Conservation (phyloP, 352 stramenopile species). For the Globisporangium cylindrosporum region DNA sequence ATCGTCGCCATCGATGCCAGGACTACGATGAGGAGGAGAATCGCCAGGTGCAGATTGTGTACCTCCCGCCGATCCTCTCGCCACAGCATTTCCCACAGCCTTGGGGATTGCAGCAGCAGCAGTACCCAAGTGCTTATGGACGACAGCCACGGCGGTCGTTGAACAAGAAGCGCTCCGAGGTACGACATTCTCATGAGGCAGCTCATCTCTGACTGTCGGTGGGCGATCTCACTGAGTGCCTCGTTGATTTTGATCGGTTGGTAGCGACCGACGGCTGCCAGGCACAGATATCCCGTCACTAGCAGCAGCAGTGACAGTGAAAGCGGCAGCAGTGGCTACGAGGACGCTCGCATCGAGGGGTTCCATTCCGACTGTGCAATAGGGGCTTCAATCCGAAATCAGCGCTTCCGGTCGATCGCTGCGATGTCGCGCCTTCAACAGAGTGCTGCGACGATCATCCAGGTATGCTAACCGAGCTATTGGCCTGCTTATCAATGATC, state of each 20-base stretch:
- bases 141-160: not conserved
- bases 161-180: not conserved
- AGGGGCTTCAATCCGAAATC: constrained; percentile 24
- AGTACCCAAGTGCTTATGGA: not conserved
- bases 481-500: not conserved
- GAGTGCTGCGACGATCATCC: constrained; percentile 36
- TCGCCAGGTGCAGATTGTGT: not conserved
- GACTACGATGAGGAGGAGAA: not conserved
- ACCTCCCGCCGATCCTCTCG: not conserved
- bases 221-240: not conserved
- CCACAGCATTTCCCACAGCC: not conserved
- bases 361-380: no score
- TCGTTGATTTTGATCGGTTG: not conserved
- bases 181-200: not conserved
- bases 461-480: constrained; percentile 23
- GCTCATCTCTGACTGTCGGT: no score
- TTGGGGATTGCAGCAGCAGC: not conserved
- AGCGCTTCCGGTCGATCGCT: constrained; percentile 44
- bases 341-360: constrained; percentile 4
- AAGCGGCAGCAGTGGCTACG: not conserved
- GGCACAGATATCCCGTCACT: not conserved
- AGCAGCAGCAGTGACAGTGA: constrained; percentile 17
- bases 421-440: constrained; percentile 46
- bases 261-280: not conserved
- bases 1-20: not conserved